Conservation (phyloP, 768 basidiomycete genomes). For the Trametes cubensis region DNA sequence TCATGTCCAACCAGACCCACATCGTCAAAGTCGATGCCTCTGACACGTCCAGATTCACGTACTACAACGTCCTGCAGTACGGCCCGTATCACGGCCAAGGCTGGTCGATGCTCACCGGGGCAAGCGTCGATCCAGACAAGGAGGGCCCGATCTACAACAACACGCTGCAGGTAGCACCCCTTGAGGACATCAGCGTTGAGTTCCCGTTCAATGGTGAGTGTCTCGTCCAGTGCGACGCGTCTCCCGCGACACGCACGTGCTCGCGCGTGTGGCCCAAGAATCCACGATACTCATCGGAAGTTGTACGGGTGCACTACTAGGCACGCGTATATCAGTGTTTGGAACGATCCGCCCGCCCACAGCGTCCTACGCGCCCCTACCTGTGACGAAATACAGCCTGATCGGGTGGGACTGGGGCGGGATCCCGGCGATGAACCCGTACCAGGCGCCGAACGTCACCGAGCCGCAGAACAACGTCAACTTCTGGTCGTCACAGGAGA, state of each 20-base stretch:
- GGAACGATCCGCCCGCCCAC: neutral
- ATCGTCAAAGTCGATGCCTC: too few relatives aligned
- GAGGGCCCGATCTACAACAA: conserved; percentile 1
- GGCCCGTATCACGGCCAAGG: neutral
- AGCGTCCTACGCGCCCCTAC: neutral
- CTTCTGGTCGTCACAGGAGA: neutral
- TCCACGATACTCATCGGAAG: too few relatives aligned
- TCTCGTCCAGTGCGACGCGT: too few relatives aligned
- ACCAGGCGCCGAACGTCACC: neutral
- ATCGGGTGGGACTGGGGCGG: conserved; percentile 2
- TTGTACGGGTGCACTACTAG: neutral
- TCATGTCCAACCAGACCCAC: too few relatives aligned
- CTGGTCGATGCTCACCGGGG: neutral
- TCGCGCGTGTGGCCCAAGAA: too few relatives aligned
- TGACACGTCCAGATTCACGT: neutral
- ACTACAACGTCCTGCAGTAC: neutral
- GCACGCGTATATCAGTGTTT: neutral
- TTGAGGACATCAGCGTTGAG: neutral
- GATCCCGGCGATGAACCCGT: neutral
- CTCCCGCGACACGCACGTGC: too few relatives aligned
- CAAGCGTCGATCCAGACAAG: neutral
- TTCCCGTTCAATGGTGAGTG: conserved; percentile 1
- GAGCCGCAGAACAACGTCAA: conserved; percentile 4
- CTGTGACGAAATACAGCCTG: neutral
- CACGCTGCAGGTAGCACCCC: neutral